Evolutionary conservation across 2,329 filamentous ascomycete species (phyloP), one percentile per base, ranked within the genome.

Genomic region (Hymenoscyphus infarciens): DNA sequence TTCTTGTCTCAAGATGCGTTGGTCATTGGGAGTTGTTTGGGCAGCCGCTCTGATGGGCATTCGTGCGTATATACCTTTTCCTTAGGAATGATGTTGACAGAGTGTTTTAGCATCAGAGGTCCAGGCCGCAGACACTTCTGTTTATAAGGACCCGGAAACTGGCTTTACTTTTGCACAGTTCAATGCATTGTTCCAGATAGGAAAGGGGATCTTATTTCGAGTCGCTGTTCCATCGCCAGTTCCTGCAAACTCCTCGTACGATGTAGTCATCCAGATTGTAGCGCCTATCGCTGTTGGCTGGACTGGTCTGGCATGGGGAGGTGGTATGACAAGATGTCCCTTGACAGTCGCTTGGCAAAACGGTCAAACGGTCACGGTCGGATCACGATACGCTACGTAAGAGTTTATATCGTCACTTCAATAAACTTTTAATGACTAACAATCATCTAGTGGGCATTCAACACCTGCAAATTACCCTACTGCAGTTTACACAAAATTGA

Each of bases 231-330:
- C 65, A 22, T 62, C 55, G 29, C 61, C 59, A 33, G 60, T 61
- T 6, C 35, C 58, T 6, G 35, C 35, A 25, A 58, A 60, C 38
- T 31, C 59, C 16, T 19, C 59, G 8, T 66, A 63, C 39, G 63
- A 64, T 60, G 59, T 57, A 22, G 65, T 66, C 10, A 5, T 66
- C 13, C 65, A 66, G 52, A 55, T 66, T 25, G 57, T 61, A 13
- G 65, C 65, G 19, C 65, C 65, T 16, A 54, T 58, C 35, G 63
- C 59, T 15, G 61, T 66, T 19, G 65, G 63, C 7, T 66, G 65
- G 65, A 52, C 59, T 35, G 65, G 56, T 7, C 58, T 66, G 16
- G 63, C 63, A 10, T 66, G 65, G 65, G 65, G 65, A 29, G 65
- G 65, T 52, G 56, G 22, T 11, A 66, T 66, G 65, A 19, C 60